Conservation (phyloP, 345 rosid genomes). For the Draba incana region DNA sequence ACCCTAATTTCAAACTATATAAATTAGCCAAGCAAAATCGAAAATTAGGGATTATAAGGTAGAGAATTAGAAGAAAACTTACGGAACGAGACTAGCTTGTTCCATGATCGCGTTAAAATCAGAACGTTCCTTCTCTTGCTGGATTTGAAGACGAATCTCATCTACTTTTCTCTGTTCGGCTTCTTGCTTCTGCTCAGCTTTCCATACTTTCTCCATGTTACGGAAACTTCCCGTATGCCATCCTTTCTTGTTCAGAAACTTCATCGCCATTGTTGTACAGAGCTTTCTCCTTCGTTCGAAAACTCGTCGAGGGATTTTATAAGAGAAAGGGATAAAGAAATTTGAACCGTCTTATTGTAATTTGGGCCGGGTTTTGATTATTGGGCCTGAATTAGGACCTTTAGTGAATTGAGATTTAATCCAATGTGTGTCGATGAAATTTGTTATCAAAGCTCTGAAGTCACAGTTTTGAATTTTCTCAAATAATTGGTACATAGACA, state of each 20-base stretch:
- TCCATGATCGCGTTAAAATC: slow-evolving; percentile 94
- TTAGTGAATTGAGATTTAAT: not conserved
- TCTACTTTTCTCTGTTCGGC: slow-evolving; percentile 94
- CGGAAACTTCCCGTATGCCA: slow-evolving; percentile 98
- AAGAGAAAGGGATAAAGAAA: too few relatives aligned
- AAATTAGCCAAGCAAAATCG: too few relatives aligned
- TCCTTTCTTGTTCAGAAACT: slow-evolving; percentile 86
- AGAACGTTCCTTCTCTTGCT: slow-evolving; percentile 81
- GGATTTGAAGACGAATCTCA: slow-evolving; percentile 92
- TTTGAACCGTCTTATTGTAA: too few relatives aligned
- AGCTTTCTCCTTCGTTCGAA: too few relatives aligned
- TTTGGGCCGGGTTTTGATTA: too few relatives aligned
- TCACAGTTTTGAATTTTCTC: too few relatives aligned
- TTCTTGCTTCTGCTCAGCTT: slow-evolving; percentile 97
- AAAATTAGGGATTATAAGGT: too few relatives aligned
- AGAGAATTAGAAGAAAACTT: slow-evolving; percentile 33
- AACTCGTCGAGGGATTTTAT: too few relatives aligned
- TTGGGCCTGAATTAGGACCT: not conserved
- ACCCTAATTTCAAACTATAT: too few relatives aligned
- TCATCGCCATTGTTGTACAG: too few relatives aligned
- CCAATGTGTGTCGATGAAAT: not conserved
- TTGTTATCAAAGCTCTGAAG: too few relatives aligned
- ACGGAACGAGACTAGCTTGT: slow-evolving; percentile 92
- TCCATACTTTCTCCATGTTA: slow-evolving; percentile 98
- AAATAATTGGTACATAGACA: not conserved